These are phyloP conservation scores for Calonectria hawksworthii DNA, from an alignment of 2,329 filamentous ascomycete genomes.

Conservation along the genomic window DNA sequence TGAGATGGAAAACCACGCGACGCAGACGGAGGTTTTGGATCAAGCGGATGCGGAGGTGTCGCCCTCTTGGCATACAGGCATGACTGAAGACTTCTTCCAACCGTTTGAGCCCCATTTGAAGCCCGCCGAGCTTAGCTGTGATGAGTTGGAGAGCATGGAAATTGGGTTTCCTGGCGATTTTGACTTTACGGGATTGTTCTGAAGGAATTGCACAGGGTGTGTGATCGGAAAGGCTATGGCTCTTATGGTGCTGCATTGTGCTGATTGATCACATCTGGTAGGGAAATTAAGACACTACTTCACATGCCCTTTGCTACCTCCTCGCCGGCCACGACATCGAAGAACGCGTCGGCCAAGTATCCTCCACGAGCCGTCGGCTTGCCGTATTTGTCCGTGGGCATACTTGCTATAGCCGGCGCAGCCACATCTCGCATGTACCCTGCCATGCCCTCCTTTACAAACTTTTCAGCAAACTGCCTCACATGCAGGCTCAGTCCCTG, in stretches of 20 bases:
- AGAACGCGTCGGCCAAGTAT: background rate
- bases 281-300: background rate
- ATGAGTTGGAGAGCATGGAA: background rate
- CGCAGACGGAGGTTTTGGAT: background rate
- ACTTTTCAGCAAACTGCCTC: background rate
- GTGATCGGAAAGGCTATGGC: background rate
- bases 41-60: background rate
- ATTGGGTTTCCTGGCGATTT: background rate
- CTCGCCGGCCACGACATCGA: background rate
- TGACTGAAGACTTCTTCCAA: background rate
- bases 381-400: background rate
- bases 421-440: background rate
- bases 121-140: background rate
- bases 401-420: background rate
- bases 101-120: slow-evolving; percentile 1
- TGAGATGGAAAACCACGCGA: background rate
- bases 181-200: background rate
- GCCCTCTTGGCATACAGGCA: slow-evolving; percentile 1
- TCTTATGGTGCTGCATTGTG: background rate
- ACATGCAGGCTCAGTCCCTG: background rate
- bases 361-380: background rate
- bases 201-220: background rate
- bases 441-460: background rate
- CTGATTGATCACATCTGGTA: background rate
- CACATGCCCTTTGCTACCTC: background rate